Percentiles rank a stretch among this genome's conserved stretches.
Evolutionary conservation across 352 stramenopile species (phyloP).

Genomic region (Phytophthora chlamydospora): DNA sequence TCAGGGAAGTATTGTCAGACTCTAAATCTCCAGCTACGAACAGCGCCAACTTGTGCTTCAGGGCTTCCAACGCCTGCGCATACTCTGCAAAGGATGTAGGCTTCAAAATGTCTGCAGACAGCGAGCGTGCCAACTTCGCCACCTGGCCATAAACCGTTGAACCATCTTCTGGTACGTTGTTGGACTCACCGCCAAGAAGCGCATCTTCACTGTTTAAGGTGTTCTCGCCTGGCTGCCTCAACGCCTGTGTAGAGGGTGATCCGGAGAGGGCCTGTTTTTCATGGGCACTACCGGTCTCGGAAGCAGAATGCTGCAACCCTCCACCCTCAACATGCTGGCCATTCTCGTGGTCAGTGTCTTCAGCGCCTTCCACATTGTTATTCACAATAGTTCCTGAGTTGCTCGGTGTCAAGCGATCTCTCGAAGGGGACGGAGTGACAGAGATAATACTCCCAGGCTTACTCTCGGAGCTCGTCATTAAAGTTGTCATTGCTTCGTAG

Average conservation of each 20-base stretch:
- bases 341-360: constrained; percentile 1
- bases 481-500: constrained; percentile 56
- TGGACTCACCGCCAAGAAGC: neutral
- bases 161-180: constrained; percentile 5
- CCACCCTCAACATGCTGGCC: neutral
- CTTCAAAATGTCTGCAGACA: constrained; percentile 13
- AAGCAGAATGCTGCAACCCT: constrained; percentile 1
- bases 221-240: constrained; percentile 1
- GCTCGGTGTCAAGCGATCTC: constrained; percentile 10
- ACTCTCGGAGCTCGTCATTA: constrained; percentile 13
- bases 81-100: constrained; percentile 40
- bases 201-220: neutral
- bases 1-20: neutral
- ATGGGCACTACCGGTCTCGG: constrained; percentile 10
- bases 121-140: constrained; percentile 6
- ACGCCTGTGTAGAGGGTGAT: constrained; percentile 18
- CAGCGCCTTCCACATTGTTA: constrained; percentile 8
- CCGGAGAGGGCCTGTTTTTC: constrained; percentile 6
- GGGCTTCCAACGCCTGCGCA: constrained; percentile 26
- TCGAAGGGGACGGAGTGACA: constrained; percentile 11
- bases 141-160: constrained; percentile 10
- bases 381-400: constrained; percentile 18
- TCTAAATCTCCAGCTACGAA: constrained; percentile 30
- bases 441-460: constrained; percentile 1
- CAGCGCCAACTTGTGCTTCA: constrained; percentile 26